Base-by-base conservation (phyloP, 1,284 basidiomycete genomes). In the Gymnopus androsaceus region DNA sequence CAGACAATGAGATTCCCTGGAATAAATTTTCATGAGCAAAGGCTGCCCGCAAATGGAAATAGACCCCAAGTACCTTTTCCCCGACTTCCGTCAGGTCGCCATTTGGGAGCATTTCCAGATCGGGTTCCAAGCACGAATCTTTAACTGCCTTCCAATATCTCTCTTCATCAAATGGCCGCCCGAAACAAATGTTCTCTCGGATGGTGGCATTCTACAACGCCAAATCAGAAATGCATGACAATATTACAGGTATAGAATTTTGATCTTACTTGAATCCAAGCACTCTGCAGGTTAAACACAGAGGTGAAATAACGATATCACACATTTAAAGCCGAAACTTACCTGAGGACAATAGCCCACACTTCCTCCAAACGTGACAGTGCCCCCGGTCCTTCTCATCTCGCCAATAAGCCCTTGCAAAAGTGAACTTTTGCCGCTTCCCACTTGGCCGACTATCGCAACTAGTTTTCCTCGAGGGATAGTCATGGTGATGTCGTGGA, bases 81-180 rank as follows among this genome's bases (percentile, higher is more conserved):
- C 94, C 94, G 49, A 96, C 94, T 69, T 94, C 91, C 0, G 94
- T 96, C 59, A 88, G 67, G 66, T 97, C 92, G 3, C 91, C 91
- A 58, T 90, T 78, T 1, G 91, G 87, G 36, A 94, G 77, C 72
- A 94, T 83, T 41, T 88, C 88, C 23, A 95, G 73, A 72, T 95
- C 92, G 2, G 85, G 80, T 61, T 88, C 85, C 27, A 95, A 75
- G 65, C 88, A 93, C 0, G 90, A 81, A 64, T 90, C 85, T 11
- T 77, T 76, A 17, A 95, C 75, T 1, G 87, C 91, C 37, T 82
- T 81, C 87, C 87, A 88, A 67, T 94, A 95, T 31, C 82, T 79
- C 45, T 83, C 82, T 62, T 90, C 84, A 44, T 95, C 88, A 65
- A 87, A 94, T 1, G 86, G 84, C 34, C 85, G 78, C 36, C 93